Evolutionary conservation across 208 protist genomes (phyloP), one percentile per base, ranked within the genome.

Genomic region (Leptomonas seymouri): DNA sequence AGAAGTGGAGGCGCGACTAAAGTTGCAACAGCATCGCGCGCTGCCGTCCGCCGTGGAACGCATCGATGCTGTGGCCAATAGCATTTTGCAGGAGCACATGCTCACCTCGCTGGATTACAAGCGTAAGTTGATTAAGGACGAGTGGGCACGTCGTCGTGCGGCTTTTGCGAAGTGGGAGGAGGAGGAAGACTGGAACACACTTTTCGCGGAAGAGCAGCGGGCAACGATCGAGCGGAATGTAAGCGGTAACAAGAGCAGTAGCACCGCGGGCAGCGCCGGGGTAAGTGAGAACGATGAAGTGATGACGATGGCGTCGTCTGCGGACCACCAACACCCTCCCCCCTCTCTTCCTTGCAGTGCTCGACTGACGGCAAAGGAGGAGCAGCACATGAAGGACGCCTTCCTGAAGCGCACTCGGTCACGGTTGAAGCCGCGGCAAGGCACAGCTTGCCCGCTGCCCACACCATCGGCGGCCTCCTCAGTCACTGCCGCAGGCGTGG

Each of bases 11-110:
- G 84, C 80, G 31, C 81, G 83, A 23, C 62, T 83, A 49, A 78
- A 79, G 46, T 71, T 96, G 36, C 80, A 91, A 67, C 82, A 86
- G 60, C 61, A 89, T 73, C 76, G 78, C 3, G 49, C 80, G 25
- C 48, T 71, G 48, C 79, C 77, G 41, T 80, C 85, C 12, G 71
- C 84, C 25, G 46, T 80, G 28, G 82, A 87, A 64, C 78, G 79
- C 18, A 77, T 93, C 21, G 80, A 84, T 39, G 78, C 88, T 27
- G 78, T 96, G 42, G 88, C 88, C 9, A 83, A 77, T 49, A 86
- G n/a, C 23, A 76, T 96, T 23, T 64, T 96, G 45, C 89, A 91
- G 81, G 78, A 93, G 41, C 82, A 93, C 67, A 89, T 96, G 80
- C 48, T 93, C 25, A 96, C 90, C 27, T 84, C 90, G 28, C 55